These are phyloP conservation scores for Dactylellina sp. DNA, from an alignment of 2,329 filamentous ascomycete genomes.

Conservation along the genomic window DNA sequence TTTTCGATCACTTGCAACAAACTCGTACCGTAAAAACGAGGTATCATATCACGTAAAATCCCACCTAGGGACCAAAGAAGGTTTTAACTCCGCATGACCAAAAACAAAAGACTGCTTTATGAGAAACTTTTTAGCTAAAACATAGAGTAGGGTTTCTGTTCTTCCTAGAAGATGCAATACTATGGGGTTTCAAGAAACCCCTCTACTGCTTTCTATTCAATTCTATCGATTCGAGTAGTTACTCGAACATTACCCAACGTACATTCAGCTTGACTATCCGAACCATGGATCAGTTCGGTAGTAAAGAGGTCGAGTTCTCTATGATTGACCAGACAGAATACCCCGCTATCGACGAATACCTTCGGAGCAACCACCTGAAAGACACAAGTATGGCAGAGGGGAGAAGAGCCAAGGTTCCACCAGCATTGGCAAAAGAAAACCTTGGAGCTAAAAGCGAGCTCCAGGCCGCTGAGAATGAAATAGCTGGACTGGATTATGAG, in stretches of 20 bases:
- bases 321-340: conserved; percentile 79
- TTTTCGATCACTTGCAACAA: conserved; percentile 58
- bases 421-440: conserved; percentile 46
- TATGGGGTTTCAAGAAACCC: conserved; percentile 79
- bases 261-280: conserved; percentile 77
- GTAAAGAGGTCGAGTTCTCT: conserved; percentile 73
- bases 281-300: conserved; percentile 62
- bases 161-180: conserved; percentile 74
- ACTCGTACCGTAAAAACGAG: conserved; percentile 65
- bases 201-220: conserved; percentile 74
- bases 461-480: conserved; percentile 49
- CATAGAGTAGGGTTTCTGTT: conserved; percentile 69
- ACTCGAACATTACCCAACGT: conserved; percentile 75
- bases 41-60: conserved; percentile 75
- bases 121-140: conserved; percentile 18
- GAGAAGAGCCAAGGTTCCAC: conserved; percentile 71
- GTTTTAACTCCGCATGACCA: conserved; percentile 29
- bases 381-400: conserved; percentile 77
- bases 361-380: conserved; percentile 72
- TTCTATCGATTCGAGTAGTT: conserved; percentile 73
- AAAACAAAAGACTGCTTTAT: not conserved
- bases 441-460: conserved; percentile 43
- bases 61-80: conserved; percentile 76
- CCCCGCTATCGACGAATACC: conserved; percentile 73
- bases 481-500: conserved; percentile 31